A percentile compares a stretch with the other conserved stretches of the same genome.
Evolutionary conservation across 2,329 filamentous ascomycete genomes (phyloP).

Genomic region (Byssothecium circinans): DNA sequence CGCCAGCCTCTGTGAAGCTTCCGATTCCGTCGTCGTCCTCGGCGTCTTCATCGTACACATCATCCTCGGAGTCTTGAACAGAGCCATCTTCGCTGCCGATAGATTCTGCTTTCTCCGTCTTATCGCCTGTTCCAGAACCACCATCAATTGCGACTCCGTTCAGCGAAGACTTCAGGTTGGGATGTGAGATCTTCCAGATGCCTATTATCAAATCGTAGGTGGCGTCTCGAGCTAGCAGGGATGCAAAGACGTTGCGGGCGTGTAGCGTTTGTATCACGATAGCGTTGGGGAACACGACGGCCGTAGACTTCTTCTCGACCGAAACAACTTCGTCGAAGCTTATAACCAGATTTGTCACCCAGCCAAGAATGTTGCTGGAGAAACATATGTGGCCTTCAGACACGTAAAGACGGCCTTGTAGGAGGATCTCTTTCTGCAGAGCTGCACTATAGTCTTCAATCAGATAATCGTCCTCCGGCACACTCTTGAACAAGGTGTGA

Average conservation of each 20-base stretch:
- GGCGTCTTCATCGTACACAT: conserved; percentile 78
- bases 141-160: conserved; percentile 85
- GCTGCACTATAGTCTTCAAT: conserved; percentile 99
- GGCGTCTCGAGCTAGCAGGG: conserved; percentile 89
- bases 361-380: conserved; percentile 97
- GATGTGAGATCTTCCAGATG: conserved; percentile 97
- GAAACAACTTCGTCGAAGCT: conserved; percentile 98
- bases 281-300: conserved; percentile 93
- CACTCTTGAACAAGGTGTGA: conserved; percentile 89
- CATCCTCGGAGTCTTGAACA: conserved; percentile 71
- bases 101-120: conserved; percentile 82
- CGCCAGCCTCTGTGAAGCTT: conserved; percentile 59
- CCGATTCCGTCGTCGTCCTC: conserved; percentile 72
- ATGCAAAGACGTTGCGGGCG: conserved; percentile 93
- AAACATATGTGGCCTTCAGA: conserved; percentile 98
- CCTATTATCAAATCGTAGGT: conserved; percentile 97
- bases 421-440: conserved; percentile 89
- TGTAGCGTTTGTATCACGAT: conserved; percentile 96
- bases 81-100: conserved; percentile 49
- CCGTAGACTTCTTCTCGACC: conserved; percentile 95
- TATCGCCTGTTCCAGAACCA: conserved; percentile 73
- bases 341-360: conserved; percentile 96
- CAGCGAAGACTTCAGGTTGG: conserved; percentile 83
- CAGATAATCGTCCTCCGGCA: conserved; percentile 95
- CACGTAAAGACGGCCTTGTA: conserved; percentile 91